phyloP scores from a whole-genome alignment of 345 rosid genomes.

The Acer negundo region DNA sequence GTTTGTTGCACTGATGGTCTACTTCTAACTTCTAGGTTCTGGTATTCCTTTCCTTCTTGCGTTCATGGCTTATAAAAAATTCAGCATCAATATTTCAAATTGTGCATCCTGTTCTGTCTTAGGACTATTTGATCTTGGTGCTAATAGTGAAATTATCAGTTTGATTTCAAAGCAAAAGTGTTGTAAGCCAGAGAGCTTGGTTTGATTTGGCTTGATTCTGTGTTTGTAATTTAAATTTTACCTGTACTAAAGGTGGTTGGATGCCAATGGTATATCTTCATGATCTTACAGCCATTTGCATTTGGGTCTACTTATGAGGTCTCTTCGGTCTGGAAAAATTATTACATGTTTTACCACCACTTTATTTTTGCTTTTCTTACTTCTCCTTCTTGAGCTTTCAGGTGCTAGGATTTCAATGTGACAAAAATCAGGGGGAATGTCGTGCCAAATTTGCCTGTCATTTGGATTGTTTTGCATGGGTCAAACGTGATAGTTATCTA shows the following conservation, averaged over 20 bases:
- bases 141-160: neutral
- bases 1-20: neutral
- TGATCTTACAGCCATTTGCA: neutral
- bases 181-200: neutral
- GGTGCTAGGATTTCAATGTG: slow-evolving; percentile 92
- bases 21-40: neutral
- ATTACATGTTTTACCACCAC: slow-evolving; percentile 4
- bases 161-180: neutral
- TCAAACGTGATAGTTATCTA: slow-evolving; percentile 98
- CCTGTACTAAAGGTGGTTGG: neutral
- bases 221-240: neutral
- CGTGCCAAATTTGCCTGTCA: slow-evolving; percentile 93
- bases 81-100: neutral
- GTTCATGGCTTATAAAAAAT: neutral
- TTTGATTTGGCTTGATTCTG: neutral
- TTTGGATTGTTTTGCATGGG: slow-evolving; percentile 99
- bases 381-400: slow-evolving; percentile 37
- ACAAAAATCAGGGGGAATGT: slow-evolving; percentile 92
- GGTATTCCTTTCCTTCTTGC: neutral
- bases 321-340: neutral
- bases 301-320: neutral
- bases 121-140: neutral
- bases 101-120: neutral
- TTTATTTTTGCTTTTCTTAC: slow-evolving; percentile 9
- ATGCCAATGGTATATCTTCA: neutral